phyloP scores from a whole-genome alignment of 2,329 filamentous ascomycete species.

The Aspergillus awamori region DNA sequence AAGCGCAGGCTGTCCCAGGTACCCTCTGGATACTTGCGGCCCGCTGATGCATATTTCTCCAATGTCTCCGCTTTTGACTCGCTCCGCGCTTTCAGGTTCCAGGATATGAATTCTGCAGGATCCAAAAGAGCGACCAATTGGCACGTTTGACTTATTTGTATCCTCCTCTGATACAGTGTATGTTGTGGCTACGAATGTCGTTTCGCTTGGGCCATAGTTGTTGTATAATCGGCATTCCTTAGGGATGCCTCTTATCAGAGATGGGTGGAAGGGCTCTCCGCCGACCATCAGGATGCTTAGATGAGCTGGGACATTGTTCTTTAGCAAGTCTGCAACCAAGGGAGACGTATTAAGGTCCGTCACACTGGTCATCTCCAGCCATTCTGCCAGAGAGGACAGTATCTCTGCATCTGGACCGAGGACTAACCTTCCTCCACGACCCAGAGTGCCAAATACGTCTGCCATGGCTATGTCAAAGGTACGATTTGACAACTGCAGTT shows the following conservation, averaged over 20 bases:
- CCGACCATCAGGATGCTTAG: background rate
- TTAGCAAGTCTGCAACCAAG: background rate
- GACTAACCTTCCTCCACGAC: background rate
- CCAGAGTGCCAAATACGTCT: background rate
- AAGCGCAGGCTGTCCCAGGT: background rate
- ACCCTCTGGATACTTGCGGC: slow-evolving; percentile 1
- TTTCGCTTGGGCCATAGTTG: slow-evolving; percentile 9
- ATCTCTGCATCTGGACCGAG: background rate
- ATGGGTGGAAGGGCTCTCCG: slow-evolving; percentile 2
- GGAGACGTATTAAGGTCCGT: background rate
- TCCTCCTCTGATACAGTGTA: background rate
- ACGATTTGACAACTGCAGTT: background rate
- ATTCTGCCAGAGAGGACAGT: background rate
- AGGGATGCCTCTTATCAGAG: background rate
- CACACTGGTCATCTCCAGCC: background rate
- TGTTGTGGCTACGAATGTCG: background rate
- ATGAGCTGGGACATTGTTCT: background rate
- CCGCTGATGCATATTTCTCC: slow-evolving; percentile 8
- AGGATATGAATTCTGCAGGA: background rate
- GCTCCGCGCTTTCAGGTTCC: background rate
- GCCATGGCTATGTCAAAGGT: slow-evolving; percentile 3
- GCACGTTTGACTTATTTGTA: background rate
- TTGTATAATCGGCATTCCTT: background rate
- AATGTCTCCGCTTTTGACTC: background rate
- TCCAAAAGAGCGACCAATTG: background rate